Base-by-base conservation (phyloP, 2,329 filamentous ascomycete genomes). In the Penicillium sp. region DNA sequence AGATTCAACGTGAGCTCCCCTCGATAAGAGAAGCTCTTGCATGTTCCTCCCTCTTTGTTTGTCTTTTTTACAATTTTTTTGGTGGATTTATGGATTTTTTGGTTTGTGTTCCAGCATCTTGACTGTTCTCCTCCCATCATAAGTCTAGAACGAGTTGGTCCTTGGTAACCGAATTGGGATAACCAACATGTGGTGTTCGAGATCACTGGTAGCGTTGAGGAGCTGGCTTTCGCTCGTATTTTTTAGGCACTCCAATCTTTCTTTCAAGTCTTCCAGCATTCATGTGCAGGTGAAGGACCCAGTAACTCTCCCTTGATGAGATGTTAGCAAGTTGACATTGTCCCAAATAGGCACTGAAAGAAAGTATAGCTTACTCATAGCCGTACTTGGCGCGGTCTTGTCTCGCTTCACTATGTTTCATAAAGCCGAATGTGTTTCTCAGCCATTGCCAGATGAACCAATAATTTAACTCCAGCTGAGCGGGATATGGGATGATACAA, bases 361-460 rank as follows among this genome's bases (percentile, higher is more conserved):
- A 26, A 25, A 43, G 14, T 7, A 43, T 43, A 40, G 55, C 57
- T 6, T 43, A 59, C 57, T 25, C 42, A 33, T 56, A 19, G 10
- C 52, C 52, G 35, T 51, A 30, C 30, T 60, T 56, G 16, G 48
- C 26, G 14, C 58, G 46, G n/a, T 85, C 33, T 46, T 59, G 51
- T n/a, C 35, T 25, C n/a, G 6, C 2, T 33, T 43, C n/a, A 10
- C 38, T 28, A 2, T 5, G 14, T 2, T 28, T 2, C 8, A 16
- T n/a, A n/a, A 55, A 55, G 42, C 26, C 26, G 30, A 55, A 48
- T 25, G 13, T 16, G 4, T 35, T 22, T 30, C 37, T 46, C 40
- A 55, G 19, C 40, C 53, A 46, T 2, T 48, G n/a, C 28, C 19
- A 16, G 16, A 13, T 55, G 8, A 13, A 48, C 6, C 4, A 7